Base-by-base conservation (phyloP, 768 basidiomycete genomes). In the Suillus sp. region DNA sequence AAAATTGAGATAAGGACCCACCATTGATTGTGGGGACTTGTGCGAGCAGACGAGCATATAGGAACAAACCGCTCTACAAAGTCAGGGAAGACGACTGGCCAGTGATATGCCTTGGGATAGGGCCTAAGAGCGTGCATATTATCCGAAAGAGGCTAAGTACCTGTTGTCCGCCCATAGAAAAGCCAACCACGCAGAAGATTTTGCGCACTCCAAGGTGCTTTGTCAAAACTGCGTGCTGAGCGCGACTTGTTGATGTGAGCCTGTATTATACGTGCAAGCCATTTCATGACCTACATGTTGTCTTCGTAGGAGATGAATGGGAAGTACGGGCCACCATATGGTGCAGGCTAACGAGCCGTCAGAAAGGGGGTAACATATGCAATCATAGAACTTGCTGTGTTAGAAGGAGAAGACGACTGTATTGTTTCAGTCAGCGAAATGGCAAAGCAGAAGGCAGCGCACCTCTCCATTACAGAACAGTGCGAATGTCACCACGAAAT, bases 361-460 rank as follows among this genome's bases (percentile, higher is more conserved):
- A 47, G 57, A 30, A 58, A 22, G 43, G 38, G 13, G 48, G 18
- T 25, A 35, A 34, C 62, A 18, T 18, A 11, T 16, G 25, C 20
- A 32, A 35, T 30, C 18, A 27, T 61, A 32, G 37, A 59, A 43
- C 34, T 54, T 0, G 85, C 84, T 64, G 86, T 86, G 70, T 86
- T 86, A 0, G 85, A 86, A 38, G 85, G 84, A 45, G 86, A 86
- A n/a, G 85, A 86, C 0, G 85, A 86, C 84, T 84, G 27, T 20
- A 47, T 38, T 64, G 22, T 68, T 57, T 40, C 32, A 20, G 11
- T 47, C n/a, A 61, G 7, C 43, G 22, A 61, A 51, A 30, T 38
- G 25, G 30, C 1, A 50, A 53, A 18, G 14, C 13, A 35, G 3
- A 27, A 14, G 43, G 40, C 34, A 13, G 62, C 77, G 42, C 61